Percentiles rank a stretch among this genome's conserved stretches.
phyloP scores from a whole-genome alignment of 495 filamentous ascomycete species.

The Penicillium macrosclerotiorum region DNA sequence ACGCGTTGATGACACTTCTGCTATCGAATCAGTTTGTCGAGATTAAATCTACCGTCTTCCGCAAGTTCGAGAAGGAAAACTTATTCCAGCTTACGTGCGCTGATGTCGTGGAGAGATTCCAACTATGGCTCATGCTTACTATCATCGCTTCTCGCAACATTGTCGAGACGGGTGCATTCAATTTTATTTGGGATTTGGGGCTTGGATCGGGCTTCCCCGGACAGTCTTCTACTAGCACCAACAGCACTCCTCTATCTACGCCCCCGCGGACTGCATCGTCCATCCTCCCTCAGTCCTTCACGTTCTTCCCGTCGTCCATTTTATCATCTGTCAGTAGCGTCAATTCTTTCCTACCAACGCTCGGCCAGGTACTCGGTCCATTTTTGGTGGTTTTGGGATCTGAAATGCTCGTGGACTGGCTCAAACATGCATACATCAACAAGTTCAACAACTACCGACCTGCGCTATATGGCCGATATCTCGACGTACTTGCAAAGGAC shows the following conservation, averaged over 20 bases:
- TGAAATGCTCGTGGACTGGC: slow-evolving; percentile 96
- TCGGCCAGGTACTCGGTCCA: slow-evolving; percentile 84
- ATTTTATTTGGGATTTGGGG: slow-evolving; percentile 32
- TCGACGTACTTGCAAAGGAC: slow-evolving; percentile 92
- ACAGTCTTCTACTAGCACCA: slow-evolving; percentile 37
- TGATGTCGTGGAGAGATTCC: slow-evolving; percentile 95
- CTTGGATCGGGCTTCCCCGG: slow-evolving; percentile 32
- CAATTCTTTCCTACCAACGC: slow-evolving; percentile 59
- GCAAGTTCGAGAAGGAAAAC: slow-evolving; percentile 96
- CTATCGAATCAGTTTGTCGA: slow-evolving; percentile 97
- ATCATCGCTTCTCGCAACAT: slow-evolving; percentile 96
- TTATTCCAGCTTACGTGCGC: slow-evolving; percentile 95
- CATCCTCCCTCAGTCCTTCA: slow-evolving; percentile 83
- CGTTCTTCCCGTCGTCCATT: slow-evolving; percentile 66
- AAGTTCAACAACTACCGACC: slow-evolving; percentile 98
- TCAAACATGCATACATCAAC: slow-evolving; percentile 95
- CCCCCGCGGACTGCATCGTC: slow-evolving; percentile 52
- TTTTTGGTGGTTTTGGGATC: slow-evolving; percentile 91
- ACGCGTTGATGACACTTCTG: slow-evolving; percentile 86
- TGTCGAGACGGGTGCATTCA: slow-evolving; percentile 75
- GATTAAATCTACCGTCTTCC: slow-evolving; percentile 96
- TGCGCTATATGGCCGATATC: slow-evolving; percentile 79
- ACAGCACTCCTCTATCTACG: slow-evolving; percentile 48
- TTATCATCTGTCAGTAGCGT: slow-evolving; percentile 44
- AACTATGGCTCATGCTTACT: slow-evolving; percentile 93